Evolutionary conservation across 768 basidiomycete genomes (phyloP), one percentile per base, ranked within the genome.

Genomic region (Leucosporidium yakuticum): DNA sequence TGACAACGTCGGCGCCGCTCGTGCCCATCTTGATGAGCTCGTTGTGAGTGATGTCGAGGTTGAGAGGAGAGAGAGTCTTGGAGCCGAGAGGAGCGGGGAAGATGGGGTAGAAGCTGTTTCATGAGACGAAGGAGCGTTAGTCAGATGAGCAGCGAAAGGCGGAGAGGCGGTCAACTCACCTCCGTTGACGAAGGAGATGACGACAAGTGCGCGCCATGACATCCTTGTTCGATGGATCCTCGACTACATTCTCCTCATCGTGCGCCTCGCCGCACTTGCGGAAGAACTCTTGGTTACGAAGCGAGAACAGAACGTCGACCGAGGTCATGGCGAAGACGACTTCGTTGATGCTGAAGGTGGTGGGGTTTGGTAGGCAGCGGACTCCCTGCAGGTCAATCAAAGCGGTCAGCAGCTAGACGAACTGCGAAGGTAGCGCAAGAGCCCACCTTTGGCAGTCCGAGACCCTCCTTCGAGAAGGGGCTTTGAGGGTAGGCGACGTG

Each of bases 401-500:
- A 65, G 23, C 27, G 29, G 36, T 53, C 14, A 31, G 67, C 29
- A 25, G 39, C 47, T 39, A 9, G 32, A 19, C 1, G 19, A n/a
- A 51, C n/a, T 4, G 9, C 44, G 15, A n/a, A 7, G 19, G 8
- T 8, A 27, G 9, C 6, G 19, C 7, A 31, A 21, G 21, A 3
- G 58, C 77, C 53, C 58, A 81, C 81, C 75, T 80, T 80, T 5
- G 79, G 77, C 29, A 81, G 56, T 8, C 73, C 77, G 9, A 81
- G 60, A 2, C 71, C 72, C 9, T 63, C 58, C 2, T 78, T 77
- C 29, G n/a, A 7, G 31, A 82, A 74, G 58, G 80, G 78, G 0
- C 79, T 78, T 68, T 99, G 96, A 1, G 96, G 96, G 78, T 87
- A 96, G 21, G 89, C 90, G 14, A 84, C 83, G 76, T 95, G 91